Conservation (phyloP, 2,329 filamentous ascomycete species). For the Sclerotinia subarctica region DNA sequence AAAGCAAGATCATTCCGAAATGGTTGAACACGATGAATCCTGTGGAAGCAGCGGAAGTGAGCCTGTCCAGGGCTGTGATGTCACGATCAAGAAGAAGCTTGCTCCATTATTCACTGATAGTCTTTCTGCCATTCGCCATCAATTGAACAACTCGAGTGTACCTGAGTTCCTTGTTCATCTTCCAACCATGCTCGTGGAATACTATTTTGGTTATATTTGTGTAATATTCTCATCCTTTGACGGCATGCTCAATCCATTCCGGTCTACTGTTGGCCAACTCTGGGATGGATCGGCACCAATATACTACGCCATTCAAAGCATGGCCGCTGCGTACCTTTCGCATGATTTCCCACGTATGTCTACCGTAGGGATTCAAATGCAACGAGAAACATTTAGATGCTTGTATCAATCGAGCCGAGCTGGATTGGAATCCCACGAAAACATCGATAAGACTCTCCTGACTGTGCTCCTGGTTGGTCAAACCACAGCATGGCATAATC, state of each 20-base stretch:
- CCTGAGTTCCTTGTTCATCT: conserved; percentile 33
- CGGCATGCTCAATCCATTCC: conserved; percentile 58
- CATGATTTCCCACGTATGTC: conserved; percentile 55
- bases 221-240: conserved; percentile 63
- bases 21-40: not conserved
- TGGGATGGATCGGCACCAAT: conserved; percentile 58
- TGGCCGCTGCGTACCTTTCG: conserved; percentile 59
- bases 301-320: conserved; percentile 60
- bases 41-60: not conserved
- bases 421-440: conserved; percentile 46
- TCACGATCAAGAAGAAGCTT: not conserved
- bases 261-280: conserved; percentile 54
- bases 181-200: conserved; percentile 56
- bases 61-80: not conserved
- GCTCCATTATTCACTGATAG: conserved; percentile 26
- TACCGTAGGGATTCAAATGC: conserved; percentile 49
- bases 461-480: conserved; percentile 57
- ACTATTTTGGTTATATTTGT: conserved; percentile 62
- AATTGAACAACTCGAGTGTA: conserved; percentile 32
- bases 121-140: conserved; percentile 33
- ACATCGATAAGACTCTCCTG: conserved; percentile 54
- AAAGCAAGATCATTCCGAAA: not conserved
- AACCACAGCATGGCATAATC: conserved; percentile 58
- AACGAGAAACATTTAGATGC: conserved; percentile 39
- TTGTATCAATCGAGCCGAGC: conserved; percentile 48